Percentiles rank a stretch among this genome's conserved stretches.
phyloP scores from a whole-genome alignment of 2,329 filamentous ascomycete genomes.

The Zymoseptoria pseudotritici region DNA sequence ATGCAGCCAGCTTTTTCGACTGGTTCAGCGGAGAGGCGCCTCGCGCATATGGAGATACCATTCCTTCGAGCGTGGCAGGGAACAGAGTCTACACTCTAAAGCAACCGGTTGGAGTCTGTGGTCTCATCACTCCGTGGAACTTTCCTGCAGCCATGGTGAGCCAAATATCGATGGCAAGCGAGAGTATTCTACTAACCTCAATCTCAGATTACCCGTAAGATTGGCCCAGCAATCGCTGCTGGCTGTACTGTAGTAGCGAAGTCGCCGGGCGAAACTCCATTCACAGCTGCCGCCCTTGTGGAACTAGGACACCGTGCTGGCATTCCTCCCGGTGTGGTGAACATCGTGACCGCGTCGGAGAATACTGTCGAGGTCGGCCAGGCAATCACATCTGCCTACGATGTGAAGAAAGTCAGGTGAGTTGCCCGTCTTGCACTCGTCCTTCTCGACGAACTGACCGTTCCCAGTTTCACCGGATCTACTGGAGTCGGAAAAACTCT shows the following conservation, averaged over 20 bases:
- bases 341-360: constrained; percentile 70
- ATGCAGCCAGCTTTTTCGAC: constrained; percentile 68
- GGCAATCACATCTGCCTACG: constrained; percentile 66
- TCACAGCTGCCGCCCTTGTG: constrained; percentile 78
- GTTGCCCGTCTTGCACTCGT: not conserved
- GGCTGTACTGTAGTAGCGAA: constrained; percentile 93
- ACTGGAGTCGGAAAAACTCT: constrained; percentile 63
- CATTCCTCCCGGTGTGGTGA: constrained; percentile 83
- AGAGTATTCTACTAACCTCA: not conserved
- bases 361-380: constrained; percentile 77
- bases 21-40: constrained; percentile 79
- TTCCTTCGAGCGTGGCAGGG: constrained; percentile 59
- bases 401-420: constrained; percentile 68
- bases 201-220: constrained; percentile 28
- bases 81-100: constrained; percentile 73
- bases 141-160: constrained; percentile 48
- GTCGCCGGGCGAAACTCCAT: constrained; percentile 84
- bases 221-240: constrained; percentile 63
- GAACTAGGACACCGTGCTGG: constrained; percentile 82
- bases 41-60: constrained; percentile 61
- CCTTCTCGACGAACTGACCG: not conserved
- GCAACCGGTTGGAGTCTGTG: constrained; percentile 74
- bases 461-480: constrained; percentile 69
- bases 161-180: not conserved
- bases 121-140: constrained; percentile 54